Evolutionary conservation across 208 protist genomes (phyloP), one percentile per base, ranked within the genome.

Genomic region (Phytomonas francai): DNA sequence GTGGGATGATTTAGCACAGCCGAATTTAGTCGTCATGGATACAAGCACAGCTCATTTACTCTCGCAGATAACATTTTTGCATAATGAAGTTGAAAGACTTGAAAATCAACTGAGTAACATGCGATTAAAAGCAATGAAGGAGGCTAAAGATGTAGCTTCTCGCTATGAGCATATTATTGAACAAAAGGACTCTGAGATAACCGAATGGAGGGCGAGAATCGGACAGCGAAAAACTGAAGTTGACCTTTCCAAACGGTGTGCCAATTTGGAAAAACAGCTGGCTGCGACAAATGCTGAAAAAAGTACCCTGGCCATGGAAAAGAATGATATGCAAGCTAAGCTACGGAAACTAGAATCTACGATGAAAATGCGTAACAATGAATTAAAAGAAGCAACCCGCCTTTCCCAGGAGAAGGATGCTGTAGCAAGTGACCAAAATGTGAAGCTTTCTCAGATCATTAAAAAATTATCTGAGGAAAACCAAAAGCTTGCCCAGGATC

Each of bases 71-170:
- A 74, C 57, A 8, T 91, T 92, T 83, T 69, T 95, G 14, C 88
- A 94, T 63, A 81, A 79, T 63, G 88, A 94, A 65, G 83, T 94
- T 30, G 85, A 94, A 31, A 71, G 88, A 8, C 75, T 94, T 28
- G 88, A 94, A 63, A 28, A 78, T 27, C 78, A 84, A 30, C 67
- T 84, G 0, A 58, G 34, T 29, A 64, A 25, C 0, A 56, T 81
- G 54, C 81, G 88, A 12, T 49, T 61, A 31, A 76, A 80, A 34
- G 56, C 71, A 5, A 67, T 58, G 11, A 65, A 67, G 22, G 81
- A 88, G 12, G 59, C 59, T 8, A 67, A 66, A 25, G 59, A 70
- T 54, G 33, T 81, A 22, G 30, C 71, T 19, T 57, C 69, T 63
- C 49, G 80, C 22, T 91, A 85, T 54, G 83, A 87, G 12, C 66